Base-by-base conservation (phyloP, 148 eudicot genomes). In the Persicaria tinctoria region DNA sequence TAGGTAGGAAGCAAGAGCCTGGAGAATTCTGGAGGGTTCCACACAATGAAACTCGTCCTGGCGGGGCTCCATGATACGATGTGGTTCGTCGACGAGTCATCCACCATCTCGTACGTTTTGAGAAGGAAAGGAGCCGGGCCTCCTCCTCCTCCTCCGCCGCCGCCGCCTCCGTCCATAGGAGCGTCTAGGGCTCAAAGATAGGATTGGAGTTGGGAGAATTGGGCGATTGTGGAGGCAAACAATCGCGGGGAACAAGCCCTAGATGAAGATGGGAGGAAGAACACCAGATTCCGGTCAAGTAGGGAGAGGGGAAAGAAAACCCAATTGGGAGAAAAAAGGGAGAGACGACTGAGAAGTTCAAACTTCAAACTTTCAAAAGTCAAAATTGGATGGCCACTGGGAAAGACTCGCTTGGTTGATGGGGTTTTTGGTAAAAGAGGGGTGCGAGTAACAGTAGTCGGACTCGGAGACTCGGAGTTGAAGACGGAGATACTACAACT, bases 91-190 rank as follows among this genome's bases (percentile, higher is more conserved):
- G 82, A 18, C 4, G 87, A 38, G 68, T 93, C 96, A 57, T 93
- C 96, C 5, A 93, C 93, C 97, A 93, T 93, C 46, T 93, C 97
- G 80, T 93, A 93, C 6, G 96, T 90, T 76, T 93, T 93, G 55
- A 86, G 20, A n/a, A 93, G 83, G 55, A 93, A 93, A 62, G 97
- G 97, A 68, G 97, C 96, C 78, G 97, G 97, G 0, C 95, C 95
- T 16, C 91, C 89, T 3, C 91, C 87, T 54, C 87, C 87, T 38
- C 86, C 79, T 1, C 74, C 83, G 66, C 78, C 63, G 86, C 63
- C 51, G 78, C 84, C n/a, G 83, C 73, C 79, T 46, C 85, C 85
- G 60, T 89, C 93, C 93, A 91, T 89, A 16, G 68, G 8, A 47
- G 68, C 68, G 14, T 63, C 64, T 46, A 74, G 70, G 68, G 49